A percentile compares a stretch with the other conserved stretches of the same genome.
These are phyloP conservation scores for Hemerocallis citrina DNA, from an alignment of 106 monocot species.

Conservation along the genomic window DNA sequence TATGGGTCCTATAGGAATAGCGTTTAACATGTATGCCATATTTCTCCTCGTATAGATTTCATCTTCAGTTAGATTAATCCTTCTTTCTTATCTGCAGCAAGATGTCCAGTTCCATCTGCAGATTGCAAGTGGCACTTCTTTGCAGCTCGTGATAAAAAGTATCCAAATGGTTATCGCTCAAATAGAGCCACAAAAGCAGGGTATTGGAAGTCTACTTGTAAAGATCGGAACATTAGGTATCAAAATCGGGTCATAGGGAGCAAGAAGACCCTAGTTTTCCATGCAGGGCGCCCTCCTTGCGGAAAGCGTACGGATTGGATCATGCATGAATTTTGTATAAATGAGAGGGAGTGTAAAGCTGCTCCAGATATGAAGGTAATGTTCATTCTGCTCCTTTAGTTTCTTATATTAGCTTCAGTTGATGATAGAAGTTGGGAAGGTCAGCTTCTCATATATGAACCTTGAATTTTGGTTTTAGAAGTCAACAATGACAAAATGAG, in stretches of 20 bases:
- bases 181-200: conserved; percentile 75
- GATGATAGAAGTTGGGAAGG: no score
- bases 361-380: conserved; percentile 43
- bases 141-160: conserved; percentile 55
- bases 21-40: no score
- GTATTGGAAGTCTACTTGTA: conserved; percentile 89
- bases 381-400: no score
- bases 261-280: conserved; percentile 87
- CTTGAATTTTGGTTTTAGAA: no score
- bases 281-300: conserved; percentile 68
- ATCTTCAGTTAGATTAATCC: no score
- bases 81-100: conserved; percentile 26
- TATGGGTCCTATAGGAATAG: no score
- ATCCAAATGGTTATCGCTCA: conserved; percentile 62
- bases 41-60: no score
- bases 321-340: conserved; percentile 77
- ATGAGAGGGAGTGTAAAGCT: conserved; percentile 46
- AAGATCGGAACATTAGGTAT: conserved; percentile 47
- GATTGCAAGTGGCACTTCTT: conserved; percentile 92
- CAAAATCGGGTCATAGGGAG: conserved; percentile 51
- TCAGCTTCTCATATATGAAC: no score
- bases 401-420: no score
- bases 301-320: conserved; percentile 84
- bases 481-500: no score
- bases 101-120: conserved; percentile 35